Conservation (phyloP, 1,284 basidiomycete species). For the Inonotus obliquus region DNA sequence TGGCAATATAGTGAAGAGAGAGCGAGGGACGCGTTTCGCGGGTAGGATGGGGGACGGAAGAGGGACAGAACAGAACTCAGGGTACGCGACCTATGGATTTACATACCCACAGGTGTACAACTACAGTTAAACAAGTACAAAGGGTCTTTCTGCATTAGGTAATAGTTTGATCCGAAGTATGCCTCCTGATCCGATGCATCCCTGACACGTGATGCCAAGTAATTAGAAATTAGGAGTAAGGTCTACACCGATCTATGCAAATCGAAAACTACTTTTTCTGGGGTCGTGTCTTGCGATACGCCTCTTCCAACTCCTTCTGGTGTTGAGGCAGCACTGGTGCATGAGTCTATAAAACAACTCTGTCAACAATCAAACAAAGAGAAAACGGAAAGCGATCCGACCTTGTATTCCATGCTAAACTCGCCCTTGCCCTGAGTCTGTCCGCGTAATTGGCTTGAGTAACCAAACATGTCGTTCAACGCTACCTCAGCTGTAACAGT, state of each 20-base stretch:
- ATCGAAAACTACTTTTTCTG: conserved; percentile 23
- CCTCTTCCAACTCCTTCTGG: conserved; percentile 79
- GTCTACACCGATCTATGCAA: no score
- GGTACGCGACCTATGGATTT: no score
- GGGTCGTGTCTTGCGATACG: conserved; percentile 50
- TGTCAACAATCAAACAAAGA: neutral
- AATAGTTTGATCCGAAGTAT: no score
- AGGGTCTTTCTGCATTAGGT: no score
- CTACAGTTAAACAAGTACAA: no score
- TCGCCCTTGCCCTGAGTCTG: conserved; percentile 95
- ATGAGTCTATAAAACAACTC: conserved; percentile 47
- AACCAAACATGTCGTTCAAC: conserved; percentile 99
- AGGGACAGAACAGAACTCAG: neutral
- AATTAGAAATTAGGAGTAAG: no score
- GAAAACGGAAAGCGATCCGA: conserved; percentile 29
- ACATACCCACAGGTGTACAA: no score
- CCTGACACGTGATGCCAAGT: no score
- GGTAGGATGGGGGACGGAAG: neutral
- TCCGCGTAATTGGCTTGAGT: conserved; percentile 88
- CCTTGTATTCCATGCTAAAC: conserved; percentile 97
- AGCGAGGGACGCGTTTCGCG: neutral
- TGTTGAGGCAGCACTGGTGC: conserved; percentile 85
- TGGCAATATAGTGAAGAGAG: neutral
- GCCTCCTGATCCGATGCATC: no score
- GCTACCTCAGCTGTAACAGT: conserved; percentile 89